Conservation (phyloP, 176 grass and related monocot genomes). For the Triticum urartu region DNA sequence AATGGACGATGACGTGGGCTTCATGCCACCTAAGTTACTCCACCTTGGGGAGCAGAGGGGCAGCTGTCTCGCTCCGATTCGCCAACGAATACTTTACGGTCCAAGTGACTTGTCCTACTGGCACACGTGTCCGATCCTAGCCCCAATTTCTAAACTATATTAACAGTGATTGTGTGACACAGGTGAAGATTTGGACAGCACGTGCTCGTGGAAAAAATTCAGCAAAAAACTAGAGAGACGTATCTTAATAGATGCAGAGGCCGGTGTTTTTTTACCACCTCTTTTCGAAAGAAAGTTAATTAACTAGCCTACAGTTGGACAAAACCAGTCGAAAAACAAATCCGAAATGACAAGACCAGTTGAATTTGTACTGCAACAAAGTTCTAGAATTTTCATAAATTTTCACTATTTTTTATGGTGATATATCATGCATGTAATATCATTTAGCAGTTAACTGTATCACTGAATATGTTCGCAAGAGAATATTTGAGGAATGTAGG, state of each 20-base stretch:
- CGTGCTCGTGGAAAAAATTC: background rate
- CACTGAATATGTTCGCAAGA: background rate
- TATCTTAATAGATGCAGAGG: background rate
- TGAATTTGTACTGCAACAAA: too few species aligned
- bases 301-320: too few species aligned
- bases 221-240: background rate
- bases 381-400: too few species aligned
- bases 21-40: constrained; percentile 24
- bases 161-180: background rate
- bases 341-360: too few species aligned
- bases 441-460: background rate
- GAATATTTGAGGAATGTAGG: background rate
- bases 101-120: background rate
- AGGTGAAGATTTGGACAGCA: background rate
- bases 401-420: too few species aligned
- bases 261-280: too few species aligned
- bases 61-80: background rate
- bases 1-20: constrained; percentile 14
- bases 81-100: accelerated
- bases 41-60: constrained; percentile 7
- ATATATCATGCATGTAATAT: too few species aligned
- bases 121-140: background rate
- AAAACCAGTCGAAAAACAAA: background rate
- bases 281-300: too few species aligned
- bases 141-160: background rate